Conservation (phyloP, 2,329 filamentous ascomycete genomes). For the Alternaria ventricosa region DNA sequence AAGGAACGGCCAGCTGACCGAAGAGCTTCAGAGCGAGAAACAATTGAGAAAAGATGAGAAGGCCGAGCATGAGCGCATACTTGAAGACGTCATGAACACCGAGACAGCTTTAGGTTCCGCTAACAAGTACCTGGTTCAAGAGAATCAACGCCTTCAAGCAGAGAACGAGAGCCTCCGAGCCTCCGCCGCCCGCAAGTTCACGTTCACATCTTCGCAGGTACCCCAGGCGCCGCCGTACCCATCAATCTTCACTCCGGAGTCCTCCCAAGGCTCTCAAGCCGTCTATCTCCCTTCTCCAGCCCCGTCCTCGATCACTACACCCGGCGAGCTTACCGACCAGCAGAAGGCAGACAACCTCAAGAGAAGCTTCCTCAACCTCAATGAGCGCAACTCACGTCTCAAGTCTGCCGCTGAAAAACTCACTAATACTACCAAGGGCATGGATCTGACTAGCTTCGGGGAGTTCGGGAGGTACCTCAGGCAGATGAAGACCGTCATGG, state of each 20-base stretch:
- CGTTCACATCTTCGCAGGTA: not conserved
- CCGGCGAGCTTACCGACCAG: not conserved
- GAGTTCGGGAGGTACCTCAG: constrained; percentile 31
- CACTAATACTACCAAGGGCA: constrained; percentile 7
- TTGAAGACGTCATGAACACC: not conserved
- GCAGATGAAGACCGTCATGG: constrained; percentile 18
- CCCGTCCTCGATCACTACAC: not conserved
- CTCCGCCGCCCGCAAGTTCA: not conserved
- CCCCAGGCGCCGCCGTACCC: not conserved
- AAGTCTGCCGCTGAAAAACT: constrained; percentile 15
- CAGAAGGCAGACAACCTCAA: constrained; percentile 27
- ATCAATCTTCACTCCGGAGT: not conserved
- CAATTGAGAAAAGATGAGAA: not conserved
- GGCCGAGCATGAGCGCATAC: constrained; percentile 3
- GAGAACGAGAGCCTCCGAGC: constrained; percentile 4
- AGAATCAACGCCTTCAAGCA: constrained; percentile 1
- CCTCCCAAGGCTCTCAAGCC: not conserved
- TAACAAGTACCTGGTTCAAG: not conserved
- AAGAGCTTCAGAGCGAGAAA: not conserved
- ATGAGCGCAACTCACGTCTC: constrained; percentile 25
- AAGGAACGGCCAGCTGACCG: not conserved
- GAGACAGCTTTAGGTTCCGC: not conserved
- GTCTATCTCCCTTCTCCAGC: constrained; percentile 1
- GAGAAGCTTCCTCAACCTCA: constrained; percentile 26
- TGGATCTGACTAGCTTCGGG: constrained; percentile 30